Evolutionary conservation across 768 basidiomycete genomes (phyloP).

Genomic region (Lentinula sp.): DNA sequence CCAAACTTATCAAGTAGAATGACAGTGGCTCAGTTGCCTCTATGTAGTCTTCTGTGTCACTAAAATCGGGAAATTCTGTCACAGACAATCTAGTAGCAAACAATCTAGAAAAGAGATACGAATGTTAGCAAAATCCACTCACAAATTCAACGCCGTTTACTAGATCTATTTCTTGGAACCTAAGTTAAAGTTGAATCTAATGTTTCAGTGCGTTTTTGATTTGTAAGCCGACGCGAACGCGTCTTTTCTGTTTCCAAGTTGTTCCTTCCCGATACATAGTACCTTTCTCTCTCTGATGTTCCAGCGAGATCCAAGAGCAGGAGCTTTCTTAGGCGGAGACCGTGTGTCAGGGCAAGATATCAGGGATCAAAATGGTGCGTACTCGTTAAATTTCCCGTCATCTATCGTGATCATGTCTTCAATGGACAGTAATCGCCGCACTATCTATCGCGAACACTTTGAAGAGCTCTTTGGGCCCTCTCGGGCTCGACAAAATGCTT

Average conservation of each 20-base stretch:
- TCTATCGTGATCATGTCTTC: constrained; percentile 4
- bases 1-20: not conserved
- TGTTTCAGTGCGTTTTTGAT: not conserved
- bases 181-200: too few relatives aligned
- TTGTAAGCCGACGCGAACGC: constrained; percentile 4
- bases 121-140: not conserved
- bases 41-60: not conserved
- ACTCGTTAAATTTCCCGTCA: not conserved
- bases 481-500: constrained; percentile 95
- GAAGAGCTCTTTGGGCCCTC: constrained; percentile 91
- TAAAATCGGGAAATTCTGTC: not conserved
- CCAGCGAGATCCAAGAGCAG: constrained; percentile 87
- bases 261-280: constrained; percentile 6
- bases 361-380: constrained; percentile 90
- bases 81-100: not conserved
- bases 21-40: not conserved
- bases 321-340: constrained; percentile 91
- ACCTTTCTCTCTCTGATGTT: constrained; percentile 5
- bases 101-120: not conserved
- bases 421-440: constrained; percentile 77
- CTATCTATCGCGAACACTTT: constrained; percentile 96
- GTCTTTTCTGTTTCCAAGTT: not conserved
- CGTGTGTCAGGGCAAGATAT: constrained; percentile 93
- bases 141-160: not conserved
- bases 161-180: not conserved